Evolutionary conservation across 1,139 yeast genomes (phyloP), one percentile per base, ranked within the genome.

Genomic region (Candida sanyaensis): DNA sequence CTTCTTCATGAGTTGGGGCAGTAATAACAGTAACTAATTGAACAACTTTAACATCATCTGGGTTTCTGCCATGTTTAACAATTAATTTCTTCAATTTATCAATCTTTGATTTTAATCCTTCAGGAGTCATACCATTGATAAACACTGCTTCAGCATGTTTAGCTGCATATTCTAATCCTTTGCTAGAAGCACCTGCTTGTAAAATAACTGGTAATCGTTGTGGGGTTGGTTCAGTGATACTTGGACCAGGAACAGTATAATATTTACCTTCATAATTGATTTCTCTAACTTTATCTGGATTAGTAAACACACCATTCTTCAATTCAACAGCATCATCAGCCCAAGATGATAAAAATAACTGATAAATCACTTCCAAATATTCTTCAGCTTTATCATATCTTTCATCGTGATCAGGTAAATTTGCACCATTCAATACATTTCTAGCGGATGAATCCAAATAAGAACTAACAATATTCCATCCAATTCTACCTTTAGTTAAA

Each of bases 111-210:
- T 58, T 61, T 12, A 68, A 60, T 6, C 62, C 60, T 37, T 61
- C 68, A 6, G 69, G 69, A n/a, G 66, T 62, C 49, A 61, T 51
- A 32, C 57, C 64, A 24, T 64, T 62, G 12, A 73, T 58, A 52
- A 74, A 75, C 26, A 72, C 70, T 3, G 69, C 64, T 51, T 75
- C 80, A 9, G 74, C 79, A 54, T 72, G 69, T 53, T 66, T 69
- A 17, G 80, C 78, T 21, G 77, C 79, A 50, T 69, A 64, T 11
- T 66, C 67, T 40, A 61, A 59, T 26, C 80, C 80, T 37, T 67
- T 66, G 31, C 66, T 60, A 3, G 78, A 73, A 5, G 77, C 64
- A 29, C 80, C 80, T 1, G 80, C 80, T 55, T 75, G 80, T 43
- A 75, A 65, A 42, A 75, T 63, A 24, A 73, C 68, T 4, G 78